Evolutionary conservation across 345 rosid species (phyloP).

Genomic region (Angophora floribunda): DNA sequence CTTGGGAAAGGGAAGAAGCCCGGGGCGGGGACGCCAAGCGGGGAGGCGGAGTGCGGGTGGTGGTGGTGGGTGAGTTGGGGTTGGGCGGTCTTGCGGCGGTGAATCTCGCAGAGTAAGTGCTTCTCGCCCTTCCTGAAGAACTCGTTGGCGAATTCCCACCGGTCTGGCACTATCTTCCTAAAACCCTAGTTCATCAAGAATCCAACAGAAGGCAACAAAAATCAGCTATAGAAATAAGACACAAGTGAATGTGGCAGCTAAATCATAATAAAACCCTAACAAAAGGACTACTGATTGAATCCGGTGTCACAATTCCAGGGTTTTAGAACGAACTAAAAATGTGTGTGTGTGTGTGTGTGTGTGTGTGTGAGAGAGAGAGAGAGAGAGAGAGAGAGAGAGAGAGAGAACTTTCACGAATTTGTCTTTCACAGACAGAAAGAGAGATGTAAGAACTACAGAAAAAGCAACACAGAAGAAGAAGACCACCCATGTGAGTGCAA

Average conservation of each 20-base stretch:
- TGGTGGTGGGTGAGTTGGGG: not conserved
- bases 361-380: not conserved
- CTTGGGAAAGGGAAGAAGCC: constrained; percentile 9
- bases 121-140: constrained; percentile 91
- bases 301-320: not conserved
- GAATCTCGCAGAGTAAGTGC: constrained; percentile 94
- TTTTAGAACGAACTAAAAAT: not conserved
- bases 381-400: not conserved
- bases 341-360: too few species aligned
- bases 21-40: not conserved
- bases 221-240: not conserved
- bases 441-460: not conserved
- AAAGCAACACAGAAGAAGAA: not conserved
- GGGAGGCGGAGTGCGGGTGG: constrained; percentile 9
- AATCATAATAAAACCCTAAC: not conserved
- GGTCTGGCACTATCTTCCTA: constrained; percentile 93
- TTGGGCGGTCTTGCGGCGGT: constrained; percentile 69
- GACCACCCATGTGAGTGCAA: not conserved
- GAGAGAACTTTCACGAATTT: not conserved
- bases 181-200: constrained; percentile 52
- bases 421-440: not conserved
- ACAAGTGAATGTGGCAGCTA: not conserved
- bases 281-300: not conserved
- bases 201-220: constrained; percentile 11
- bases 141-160: constrained; percentile 99